Evolutionary conservation across 805 yeast genomes (phyloP), one percentile per base, ranked within the genome.

Genomic region (Middelhovenomyces tepae): DNA sequence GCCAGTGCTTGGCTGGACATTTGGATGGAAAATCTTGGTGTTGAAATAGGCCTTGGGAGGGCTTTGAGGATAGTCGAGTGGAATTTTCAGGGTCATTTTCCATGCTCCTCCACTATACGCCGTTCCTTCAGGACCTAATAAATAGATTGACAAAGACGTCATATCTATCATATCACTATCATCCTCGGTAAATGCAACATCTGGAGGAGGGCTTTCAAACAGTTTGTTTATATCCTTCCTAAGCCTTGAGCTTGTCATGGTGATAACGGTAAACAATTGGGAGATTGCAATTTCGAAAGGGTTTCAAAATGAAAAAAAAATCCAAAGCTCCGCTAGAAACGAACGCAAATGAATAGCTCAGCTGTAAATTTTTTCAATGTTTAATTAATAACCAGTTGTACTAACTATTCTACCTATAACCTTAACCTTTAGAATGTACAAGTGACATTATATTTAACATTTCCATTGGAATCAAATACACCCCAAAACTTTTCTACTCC

Each of bases 401-500:
- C 9, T 8, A 8, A 20, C 10, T 20, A 20, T 20, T 8, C 9
- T 33, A 26, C 28, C 24, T 33, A 22, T 16, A 23, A 15, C 7
- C 5, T 15, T 7, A 27, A 13, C 33, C 19, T 31, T 24, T 39
- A 39, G 22, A 40, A 34, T 31, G 39, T 30, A 47, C 58, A 53
- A 34, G 38, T 38, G 34, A 54, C 39, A 39, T 48, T 39, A 40
- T 46, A 57, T 47, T 57, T 57, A 32, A 57, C 50, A 17, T 31
- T 40, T 20, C 59, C 56, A 26, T 53, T 47, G 50, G 65, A 52
- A 45, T 65, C 59, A 38, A 77, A 83, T 39, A 84, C 80, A 69
- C 97, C 97, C 95, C 95, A 89, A 70, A 85, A 76, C 59, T 80
- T 75, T 71, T 89, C 97, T 45, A 84, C 95, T 13, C 48, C 59